A percentile compares a stretch with the other conserved stretches of the same genome.
Evolutionary conservation across 225 moss, liverwort and hornwort genomes (phyloP).

Genomic region (Sphagnum tenellum): DNA sequence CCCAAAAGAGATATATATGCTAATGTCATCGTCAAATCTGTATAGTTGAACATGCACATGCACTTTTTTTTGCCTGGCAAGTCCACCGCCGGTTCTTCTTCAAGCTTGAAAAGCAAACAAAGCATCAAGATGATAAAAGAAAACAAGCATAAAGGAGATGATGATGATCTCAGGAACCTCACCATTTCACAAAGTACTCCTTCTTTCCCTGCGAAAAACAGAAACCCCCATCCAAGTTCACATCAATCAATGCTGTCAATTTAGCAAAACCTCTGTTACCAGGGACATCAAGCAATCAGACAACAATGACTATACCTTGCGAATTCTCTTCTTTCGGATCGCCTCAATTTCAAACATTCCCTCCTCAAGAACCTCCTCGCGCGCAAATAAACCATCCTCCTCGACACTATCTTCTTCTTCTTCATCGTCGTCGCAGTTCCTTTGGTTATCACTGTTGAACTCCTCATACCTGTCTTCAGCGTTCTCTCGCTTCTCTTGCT

Average conservation of each 20-base stretch:
- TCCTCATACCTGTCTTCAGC: slow-evolving; percentile 23
- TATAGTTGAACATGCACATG: slow-evolving; percentile 2
- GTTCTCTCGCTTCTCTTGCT: slow-evolving; percentile 14
- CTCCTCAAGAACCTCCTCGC: slow-evolving; percentile 55
- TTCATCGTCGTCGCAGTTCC: slow-evolving; percentile 9
- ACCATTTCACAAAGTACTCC: slow-evolving; percentile 90
- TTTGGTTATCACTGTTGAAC: slow-evolving; percentile 36
- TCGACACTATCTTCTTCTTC: slow-evolving; percentile 26
- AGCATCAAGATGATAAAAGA: too few species aligned
- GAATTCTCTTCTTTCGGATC: slow-evolving; percentile 50
- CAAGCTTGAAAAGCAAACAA: too few species aligned
- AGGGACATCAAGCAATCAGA: too few species aligned
- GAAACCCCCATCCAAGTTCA: background rate
- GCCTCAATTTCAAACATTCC: slow-evolving; percentile 59
- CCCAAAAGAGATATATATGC: background rate
- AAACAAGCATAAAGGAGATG: too few species aligned
- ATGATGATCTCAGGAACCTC: slow-evolving; percentile 6
- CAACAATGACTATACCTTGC: slow-evolving; percentile 21
- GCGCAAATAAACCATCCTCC: slow-evolving; percentile 21
- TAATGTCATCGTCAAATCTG: background rate
- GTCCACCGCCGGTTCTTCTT: too few species aligned
- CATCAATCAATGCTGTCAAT: too few species aligned
- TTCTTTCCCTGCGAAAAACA: slow-evolving; percentile 62
- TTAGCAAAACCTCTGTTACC: too few species aligned
- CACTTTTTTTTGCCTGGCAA: too few species aligned